Evolutionary conservation across 768 basidiomycete genomes (phyloP), one percentile per base, ranked within the genome.

Genomic region (Lactarius sanguifluus): DNA sequence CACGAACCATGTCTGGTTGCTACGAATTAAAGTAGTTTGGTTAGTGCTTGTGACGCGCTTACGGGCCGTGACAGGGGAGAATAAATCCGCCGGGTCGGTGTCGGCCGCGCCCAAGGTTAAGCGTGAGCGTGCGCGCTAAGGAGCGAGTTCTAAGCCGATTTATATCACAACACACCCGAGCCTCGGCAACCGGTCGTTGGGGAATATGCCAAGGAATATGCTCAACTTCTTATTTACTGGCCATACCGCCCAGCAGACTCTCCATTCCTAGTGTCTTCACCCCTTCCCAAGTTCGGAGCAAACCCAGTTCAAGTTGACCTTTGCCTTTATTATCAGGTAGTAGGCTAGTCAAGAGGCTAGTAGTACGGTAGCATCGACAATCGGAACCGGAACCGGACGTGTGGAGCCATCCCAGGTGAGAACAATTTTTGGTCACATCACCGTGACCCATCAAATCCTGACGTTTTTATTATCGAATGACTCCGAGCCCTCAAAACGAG

Each of bases 131-230:
- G 6, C 3, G 57, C 57, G 57, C 34, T 58, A 58, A 34, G 2
- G 30, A 23, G 32, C 59, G 59, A 30, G 28, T 45, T 47, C 43
- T 50, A 28, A 58, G n/a, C 57, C 57, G 57, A 58, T 36, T 58
- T 36, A 58, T 13, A 13, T 57, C 28, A 15, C 7, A 9, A 36
- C 34, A 12, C 12, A 16, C 13, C 36, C 54, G 54, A 55, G 54
- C 28, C 28, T 55, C 54, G 54, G 55, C 55, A 54, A 32, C 30
- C 8, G 28, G 20, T 7, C n/a, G 10, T 52, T 10, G 45, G 45
- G n/a, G 16, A 23, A 47, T 0, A 47, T n/a, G 45, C n/a, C 13
- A n/a, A 47, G n/a, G 16, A 23, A 47, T 0, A 47, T n/a, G 45
- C n/a, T 23, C 45, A 47, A 47, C 45, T 45, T 45, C 43, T 45